Base-by-base conservation (phyloP, 495 filamentous ascomycete species). In the Podospora pseudopauciseta region DNA sequence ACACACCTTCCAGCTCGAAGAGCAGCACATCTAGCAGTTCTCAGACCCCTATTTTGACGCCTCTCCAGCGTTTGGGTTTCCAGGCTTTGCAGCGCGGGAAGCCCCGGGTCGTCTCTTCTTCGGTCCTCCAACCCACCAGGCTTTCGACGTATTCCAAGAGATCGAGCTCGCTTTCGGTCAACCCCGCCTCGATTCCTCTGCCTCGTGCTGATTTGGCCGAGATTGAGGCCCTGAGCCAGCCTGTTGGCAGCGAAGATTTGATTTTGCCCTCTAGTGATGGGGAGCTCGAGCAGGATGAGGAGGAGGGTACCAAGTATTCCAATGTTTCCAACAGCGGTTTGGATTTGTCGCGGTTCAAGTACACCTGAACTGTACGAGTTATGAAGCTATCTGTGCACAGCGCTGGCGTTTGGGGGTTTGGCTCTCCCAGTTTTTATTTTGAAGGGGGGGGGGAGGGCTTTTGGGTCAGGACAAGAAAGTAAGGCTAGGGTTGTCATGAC, bases 241-340 rank as follows among this genome's bases (percentile, higher is more conserved):
- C 72, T 13, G 79, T 85, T 61, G 91, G 92, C 1, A 94, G 92
- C 72, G 92, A 96, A 74, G 92, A 96, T 71, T 76, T 88, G 58
- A 84, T 96, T 19, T 76, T 91, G 3, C 89, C 90, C 0, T 84
- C 90, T 63, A 92, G 90, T 69, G 89, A 92, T 53, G 89, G 81
- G 11, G 87, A 89, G 66, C 74, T 75, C 9, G 83, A 87, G 0
- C 80, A 83, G 49, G 75, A 74, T 32, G 72, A 65, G 11, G 56
- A 32, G 32, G 30, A 32, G 3, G 30, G 30, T 32, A 4, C 30
- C 30, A 32, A 32, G 30, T 7, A 27, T 13, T 56, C 66, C 1
- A 7, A 26, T 19, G 39, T 26, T 7, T 28, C 74, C 1, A 71
- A 32, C 19, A 65, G 77, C 39, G 67, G 78, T 20, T 73, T 88